These are phyloP conservation scores for Lolium rigidum DNA, from an alignment of 176 grass and related monocot genomes.

Conservation along the genomic window DNA sequence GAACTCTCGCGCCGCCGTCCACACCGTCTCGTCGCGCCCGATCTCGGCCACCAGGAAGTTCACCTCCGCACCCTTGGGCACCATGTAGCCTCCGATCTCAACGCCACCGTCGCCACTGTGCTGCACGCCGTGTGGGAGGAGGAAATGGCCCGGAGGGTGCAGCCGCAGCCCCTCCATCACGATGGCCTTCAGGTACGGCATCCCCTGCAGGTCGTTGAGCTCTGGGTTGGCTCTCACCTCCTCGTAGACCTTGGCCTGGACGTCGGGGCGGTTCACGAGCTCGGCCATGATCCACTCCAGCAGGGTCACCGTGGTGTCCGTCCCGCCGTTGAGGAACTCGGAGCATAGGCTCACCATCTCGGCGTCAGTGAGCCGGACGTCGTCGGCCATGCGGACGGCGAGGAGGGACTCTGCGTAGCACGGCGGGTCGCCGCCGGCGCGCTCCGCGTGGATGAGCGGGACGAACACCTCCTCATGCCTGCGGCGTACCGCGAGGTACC, in stretches of 20 bases:
- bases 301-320: conserved; percentile 50
- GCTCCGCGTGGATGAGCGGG: conserved; percentile 11
- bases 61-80: conserved; percentile 53
- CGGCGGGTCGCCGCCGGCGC: not conserved
- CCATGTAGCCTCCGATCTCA: conserved; percentile 39
- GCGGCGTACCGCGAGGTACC: not conserved
- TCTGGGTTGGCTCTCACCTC: conserved; percentile 21
- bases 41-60: conserved; percentile 58
- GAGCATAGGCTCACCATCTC: conserved; percentile 61
- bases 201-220: conserved; percentile 31
- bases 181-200: conserved; percentile 71
- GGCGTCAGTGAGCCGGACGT: conserved; percentile 34
- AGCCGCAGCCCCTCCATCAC: conserved; percentile 65
- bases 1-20: conserved; percentile 63
- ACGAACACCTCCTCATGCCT: conserved; percentile 10
- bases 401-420: conserved; percentile 59
- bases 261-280: conserved; percentile 38
- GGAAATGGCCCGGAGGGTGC: conserved; percentile 60
- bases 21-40: conserved; percentile 42
- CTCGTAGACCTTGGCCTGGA: conserved; percentile 49
- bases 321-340: conserved; percentile 61
- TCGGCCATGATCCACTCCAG: conserved; percentile 82
- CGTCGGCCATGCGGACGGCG: conserved; percentile 16
- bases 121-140: conserved; percentile 57
- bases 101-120: not conserved